Evolutionary conservation across 129 eudicot genomes (phyloP).

Genomic region (Centrapalus pauciflorus): DNA sequence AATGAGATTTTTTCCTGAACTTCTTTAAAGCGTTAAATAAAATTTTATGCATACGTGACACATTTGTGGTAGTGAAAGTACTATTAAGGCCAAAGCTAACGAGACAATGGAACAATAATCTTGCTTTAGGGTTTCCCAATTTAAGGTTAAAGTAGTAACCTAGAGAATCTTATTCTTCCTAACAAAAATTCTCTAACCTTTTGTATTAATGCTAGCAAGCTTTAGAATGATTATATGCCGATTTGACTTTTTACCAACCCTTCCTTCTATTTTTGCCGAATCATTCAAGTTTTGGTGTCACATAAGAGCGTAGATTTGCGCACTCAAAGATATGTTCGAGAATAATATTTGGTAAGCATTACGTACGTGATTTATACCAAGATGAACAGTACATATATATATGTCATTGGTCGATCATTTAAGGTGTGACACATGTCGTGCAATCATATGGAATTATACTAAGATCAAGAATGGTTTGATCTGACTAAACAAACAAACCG

Average conservation of each 20-base stretch:
- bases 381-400: constrained; percentile 4
- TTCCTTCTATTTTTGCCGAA: background rate
- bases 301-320: constrained; percentile 11
- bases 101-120: constrained; percentile 5
- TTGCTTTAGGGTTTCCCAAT: constrained; percentile 11
- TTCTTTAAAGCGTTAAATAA: too few species aligned
- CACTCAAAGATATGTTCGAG: constrained; percentile 5
- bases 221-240: constrained; percentile 7
- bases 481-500: constrained; percentile 12
- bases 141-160: constrained; percentile 21
- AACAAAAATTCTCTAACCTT: constrained; percentile 15
- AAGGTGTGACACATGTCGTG: background rate
- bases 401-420: constrained; percentile 7
- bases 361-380: constrained; percentile 11
- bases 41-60: too few species aligned
- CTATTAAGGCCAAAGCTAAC: background rate
- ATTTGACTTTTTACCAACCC: constrained; percentile 21
- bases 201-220: too few species aligned
- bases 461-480: constrained; percentile 1
- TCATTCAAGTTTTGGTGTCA: constrained; percentile 13
- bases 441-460: background rate
- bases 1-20: too few species aligned
- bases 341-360: constrained; percentile 19
- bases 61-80: too few species aligned
- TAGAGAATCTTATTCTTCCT: constrained; percentile 26